Percentiles rank a stretch among this genome's conserved stretches.
Evolutionary conservation across 257 asterid species (phyloP).

Genomic region (Solanum commersonii): DNA sequence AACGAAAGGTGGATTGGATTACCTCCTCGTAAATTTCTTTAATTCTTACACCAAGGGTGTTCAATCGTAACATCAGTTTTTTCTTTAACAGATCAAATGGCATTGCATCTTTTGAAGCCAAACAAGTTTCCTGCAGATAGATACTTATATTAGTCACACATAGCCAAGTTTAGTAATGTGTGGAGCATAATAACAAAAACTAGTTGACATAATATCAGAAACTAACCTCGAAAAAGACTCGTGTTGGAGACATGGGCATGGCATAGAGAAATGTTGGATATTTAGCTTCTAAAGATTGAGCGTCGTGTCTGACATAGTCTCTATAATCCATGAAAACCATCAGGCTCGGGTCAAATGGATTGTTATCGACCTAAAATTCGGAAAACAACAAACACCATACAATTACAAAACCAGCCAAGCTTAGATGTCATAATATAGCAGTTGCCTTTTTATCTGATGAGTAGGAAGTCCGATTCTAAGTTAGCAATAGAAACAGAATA

Average conservation of each 20-base stretch:
- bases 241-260: conserved; percentile 81
- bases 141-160: background rate
- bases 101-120: conserved; percentile 96
- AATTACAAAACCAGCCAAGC: background rate
- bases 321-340: conserved; percentile 99
- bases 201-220: background rate
- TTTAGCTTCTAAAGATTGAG: conserved; percentile 47
- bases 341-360: conserved; percentile 81
- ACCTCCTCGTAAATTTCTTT: conserved; percentile 84
- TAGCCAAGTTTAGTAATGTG: background rate
- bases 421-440: background rate
- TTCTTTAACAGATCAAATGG: conserved; percentile 77
- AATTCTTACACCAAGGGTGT: conserved; percentile 80
- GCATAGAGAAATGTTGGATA: conserved; percentile 97
- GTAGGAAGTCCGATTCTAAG: background rate
- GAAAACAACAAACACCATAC: background rate
- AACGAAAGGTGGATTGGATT: background rate
- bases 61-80: conserved; percentile 77
- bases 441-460: background rate
- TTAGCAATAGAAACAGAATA: background rate
- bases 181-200: background rate
- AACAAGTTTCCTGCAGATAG: conserved; percentile 76
- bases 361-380: conserved; percentile 72
- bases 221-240: conserved; percentile 90
- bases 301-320: conserved; percentile 44